Conservation (phyloP, 495 filamentous ascomycete genomes). For the Talaromyces liani region DNA sequence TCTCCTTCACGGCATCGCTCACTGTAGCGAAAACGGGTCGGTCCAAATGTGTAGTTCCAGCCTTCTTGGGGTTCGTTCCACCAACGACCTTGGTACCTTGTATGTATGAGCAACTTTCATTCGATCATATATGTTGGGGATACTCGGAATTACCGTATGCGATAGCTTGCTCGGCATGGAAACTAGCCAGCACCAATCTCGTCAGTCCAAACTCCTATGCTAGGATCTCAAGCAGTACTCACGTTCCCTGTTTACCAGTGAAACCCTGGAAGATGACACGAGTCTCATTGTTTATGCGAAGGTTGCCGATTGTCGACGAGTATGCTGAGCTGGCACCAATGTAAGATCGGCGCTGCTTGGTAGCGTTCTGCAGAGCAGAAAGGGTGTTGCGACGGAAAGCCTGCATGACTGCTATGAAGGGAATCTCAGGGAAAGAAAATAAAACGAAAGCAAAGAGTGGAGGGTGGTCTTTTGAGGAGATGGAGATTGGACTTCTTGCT, state of each 20-base stretch:
- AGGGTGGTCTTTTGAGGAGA: not conserved
- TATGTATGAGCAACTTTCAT: constrained; percentile 25
- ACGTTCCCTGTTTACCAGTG: constrained; percentile 98
- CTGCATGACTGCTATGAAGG: constrained; percentile 39
- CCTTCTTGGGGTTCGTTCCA: constrained; percentile 98
- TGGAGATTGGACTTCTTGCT: not conserved
- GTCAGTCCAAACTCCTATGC: constrained; percentile 31
- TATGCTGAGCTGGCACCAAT: constrained; percentile 64
- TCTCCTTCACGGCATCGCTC: constrained; percentile 80
- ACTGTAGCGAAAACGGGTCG: constrained; percentile 92
- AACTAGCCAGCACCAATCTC: constrained; percentile 46
- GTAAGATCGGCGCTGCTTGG: constrained; percentile 56
- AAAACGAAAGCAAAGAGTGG: constrained; percentile 2
- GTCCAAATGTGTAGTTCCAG: constrained; percentile 80
- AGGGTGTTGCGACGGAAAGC: constrained; percentile 44
- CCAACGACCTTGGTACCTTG: constrained; percentile 94
- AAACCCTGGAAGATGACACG: constrained; percentile 97
- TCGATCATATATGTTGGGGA: constrained; percentile 13
- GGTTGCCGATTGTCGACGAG: constrained; percentile 75
- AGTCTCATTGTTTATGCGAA: constrained; percentile 86
- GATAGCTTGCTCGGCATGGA: constrained; percentile 96
- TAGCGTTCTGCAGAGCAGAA: constrained; percentile 41
- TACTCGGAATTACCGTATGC: constrained; percentile 69
- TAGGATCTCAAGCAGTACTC: constrained; percentile 34
- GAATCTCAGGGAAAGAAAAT: constrained; percentile 16